Percentiles rank a stretch among this genome's conserved stretches.
Conservation (phyloP, 805 yeast genomes). For the Kodamaea kakaduensis region DNA sequence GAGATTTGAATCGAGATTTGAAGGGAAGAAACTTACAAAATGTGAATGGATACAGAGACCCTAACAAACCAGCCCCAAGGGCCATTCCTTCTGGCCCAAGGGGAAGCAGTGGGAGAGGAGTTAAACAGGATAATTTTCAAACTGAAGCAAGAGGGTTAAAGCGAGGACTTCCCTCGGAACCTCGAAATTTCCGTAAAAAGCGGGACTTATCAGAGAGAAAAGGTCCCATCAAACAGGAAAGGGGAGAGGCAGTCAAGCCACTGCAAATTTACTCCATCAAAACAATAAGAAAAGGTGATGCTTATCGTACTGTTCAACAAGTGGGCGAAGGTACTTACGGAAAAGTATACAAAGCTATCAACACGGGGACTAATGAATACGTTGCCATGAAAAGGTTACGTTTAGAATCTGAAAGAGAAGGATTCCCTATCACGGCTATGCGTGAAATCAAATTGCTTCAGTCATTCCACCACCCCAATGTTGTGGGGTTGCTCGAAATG, state of each 20-base stretch:
- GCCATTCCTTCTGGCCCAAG: constrained; percentile 5
- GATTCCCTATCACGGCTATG: constrained; percentile 93
- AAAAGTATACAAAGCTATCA: constrained; percentile 84
- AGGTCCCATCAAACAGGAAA: neutral
- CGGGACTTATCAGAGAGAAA: constrained; percentile 3
- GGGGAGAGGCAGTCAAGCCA: constrained; percentile 10
- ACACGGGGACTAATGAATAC: constrained; percentile 58
- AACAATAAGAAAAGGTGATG: constrained; percentile 26
- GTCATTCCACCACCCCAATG: constrained; percentile 73
- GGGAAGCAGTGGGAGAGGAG: neutral
- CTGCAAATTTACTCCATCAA: constrained; percentile 33
- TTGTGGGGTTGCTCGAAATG: constrained; percentile 81
- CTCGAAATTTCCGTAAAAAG: constrained; percentile 6
- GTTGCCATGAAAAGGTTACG: constrained; percentile 88
- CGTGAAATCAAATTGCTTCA: constrained; percentile 87
- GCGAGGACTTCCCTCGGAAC: constrained; percentile 4
- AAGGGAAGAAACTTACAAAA: constrained; percentile 1
- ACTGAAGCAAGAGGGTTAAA: constrained; percentile 2
- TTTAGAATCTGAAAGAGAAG: constrained; percentile 85
- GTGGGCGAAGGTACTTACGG: constrained; percentile 99
- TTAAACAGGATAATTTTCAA: neutral
- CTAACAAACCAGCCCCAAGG: neutral
- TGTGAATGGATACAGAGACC: constrained; percentile 1
- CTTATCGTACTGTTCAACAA: constrained; percentile 71
- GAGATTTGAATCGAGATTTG: constrained; percentile 2